phyloP scores from a whole-genome alignment of 441 rosid genomes.

The Populus hybrid region DNA sequence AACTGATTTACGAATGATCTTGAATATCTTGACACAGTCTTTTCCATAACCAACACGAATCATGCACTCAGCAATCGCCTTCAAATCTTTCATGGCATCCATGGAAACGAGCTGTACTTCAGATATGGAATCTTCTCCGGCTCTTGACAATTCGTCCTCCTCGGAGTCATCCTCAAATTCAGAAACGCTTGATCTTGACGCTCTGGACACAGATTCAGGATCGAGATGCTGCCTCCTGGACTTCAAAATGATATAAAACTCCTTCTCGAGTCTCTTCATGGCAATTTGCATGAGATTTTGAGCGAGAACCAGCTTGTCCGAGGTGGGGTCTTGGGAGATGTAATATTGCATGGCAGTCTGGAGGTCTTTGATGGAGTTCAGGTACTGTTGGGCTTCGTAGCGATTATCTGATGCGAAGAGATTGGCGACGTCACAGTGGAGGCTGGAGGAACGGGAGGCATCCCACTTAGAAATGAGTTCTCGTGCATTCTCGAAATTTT shows the following conservation, averaged over 20 bases:
- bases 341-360: conserved; percentile 52
- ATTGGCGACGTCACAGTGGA: conserved; percentile 23
- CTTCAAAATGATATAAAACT: conserved; percentile 56
- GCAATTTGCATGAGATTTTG: conserved; percentile 61
- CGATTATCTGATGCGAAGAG: conserved; percentile 43
- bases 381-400: conserved; percentile 44
- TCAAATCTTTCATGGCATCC: conserved; percentile 49
- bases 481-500: conserved; percentile 39
- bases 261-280: conserved; percentile 63
- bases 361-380: conserved; percentile 37
- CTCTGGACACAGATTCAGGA: conserved; percentile 49
- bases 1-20: conserved; percentile 45
- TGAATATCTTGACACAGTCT: conserved; percentile 65
- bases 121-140: conserved; percentile 19
- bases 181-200: conserved; percentile 31
- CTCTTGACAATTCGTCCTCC: conserved; percentile 24
- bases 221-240: conserved; percentile 33
- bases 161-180: conserved; percentile 22
- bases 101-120: conserved; percentile 34
- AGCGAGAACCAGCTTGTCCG: conserved; percentile 47
- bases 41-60: conserved; percentile 57
- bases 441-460: conserved; percentile 10
- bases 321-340: conserved; percentile 22
- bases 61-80: conserved; percentile 70
- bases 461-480: conserved; percentile 44